A percentile compares a stretch with the other conserved stretches of the same genome.
Conservation (phyloP, 805 yeast species). For the Starmerella potacharoeniae region DNA sequence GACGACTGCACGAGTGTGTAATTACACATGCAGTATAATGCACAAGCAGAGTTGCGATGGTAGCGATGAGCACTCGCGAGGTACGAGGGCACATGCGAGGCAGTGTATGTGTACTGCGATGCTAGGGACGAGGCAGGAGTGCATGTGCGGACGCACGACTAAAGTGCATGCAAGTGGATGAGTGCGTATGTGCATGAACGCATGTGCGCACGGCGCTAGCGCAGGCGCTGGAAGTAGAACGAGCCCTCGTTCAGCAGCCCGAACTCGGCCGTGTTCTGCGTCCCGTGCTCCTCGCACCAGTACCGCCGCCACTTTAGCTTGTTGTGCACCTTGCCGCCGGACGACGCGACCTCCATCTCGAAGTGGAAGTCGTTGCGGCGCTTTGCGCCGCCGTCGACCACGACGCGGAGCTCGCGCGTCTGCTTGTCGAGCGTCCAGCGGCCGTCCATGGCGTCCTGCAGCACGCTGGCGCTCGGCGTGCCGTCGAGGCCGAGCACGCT, state of each 20-base stretch:
- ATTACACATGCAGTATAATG: too few species aligned
- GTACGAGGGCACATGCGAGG: too few species aligned
- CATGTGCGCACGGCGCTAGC: too few species aligned
- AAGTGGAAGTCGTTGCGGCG: conserved; percentile 50
- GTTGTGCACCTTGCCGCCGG: conserved; percentile 55
- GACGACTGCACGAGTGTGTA: too few species aligned
- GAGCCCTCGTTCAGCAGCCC: conserved; percentile 62
- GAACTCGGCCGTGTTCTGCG: conserved; percentile 45
- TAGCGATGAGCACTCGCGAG: too few species aligned
- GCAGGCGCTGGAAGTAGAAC: conserved; percentile 49
- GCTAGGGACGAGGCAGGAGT: too few species aligned
- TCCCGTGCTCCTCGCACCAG: conserved; percentile 44
- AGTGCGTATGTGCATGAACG: too few species aligned
- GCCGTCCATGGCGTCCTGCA: conserved; percentile 15
- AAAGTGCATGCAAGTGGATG: too few species aligned
- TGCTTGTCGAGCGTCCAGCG: conserved; percentile 48
- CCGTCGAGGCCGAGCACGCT: conserved; percentile 38
- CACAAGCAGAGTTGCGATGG: too few species aligned
- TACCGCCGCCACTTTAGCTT: conserved; percentile 62
- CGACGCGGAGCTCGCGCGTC: conserved; percentile 40
- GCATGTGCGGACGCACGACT: too few species aligned
- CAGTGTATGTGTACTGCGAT: too few species aligned
- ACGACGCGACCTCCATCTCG: conserved; percentile 48
- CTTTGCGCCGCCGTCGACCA: conserved; percentile 37
- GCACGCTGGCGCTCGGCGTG: neutral